Conservation (phyloP, 768 basidiomycete species). For the Tephrocybe sp. region DNA sequence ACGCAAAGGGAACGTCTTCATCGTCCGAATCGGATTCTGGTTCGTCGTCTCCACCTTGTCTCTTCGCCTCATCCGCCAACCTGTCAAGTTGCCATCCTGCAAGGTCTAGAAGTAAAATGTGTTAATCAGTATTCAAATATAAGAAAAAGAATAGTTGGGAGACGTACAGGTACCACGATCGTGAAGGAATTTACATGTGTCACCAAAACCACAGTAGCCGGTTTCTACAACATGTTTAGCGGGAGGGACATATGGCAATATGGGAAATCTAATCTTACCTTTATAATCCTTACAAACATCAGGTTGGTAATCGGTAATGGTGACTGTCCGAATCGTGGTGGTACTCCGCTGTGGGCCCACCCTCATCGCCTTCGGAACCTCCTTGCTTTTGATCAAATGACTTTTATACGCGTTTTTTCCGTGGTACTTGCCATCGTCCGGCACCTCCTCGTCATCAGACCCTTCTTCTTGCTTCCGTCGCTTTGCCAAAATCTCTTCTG, state of each 20-base stretch:
- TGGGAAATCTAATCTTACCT: constrained; percentile 50
- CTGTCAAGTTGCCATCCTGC: constrained; percentile 99
- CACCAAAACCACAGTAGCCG: constrained; percentile 98
- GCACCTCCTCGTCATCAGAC: constrained; percentile 56
- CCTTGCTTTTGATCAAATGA: constrained; percentile 79
- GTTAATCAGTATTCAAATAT: constrained; percentile 7
- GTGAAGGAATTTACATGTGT: constrained; percentile 98
- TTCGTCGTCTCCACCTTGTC: constrained; percentile 57
- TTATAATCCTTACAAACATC: constrained; percentile 99
- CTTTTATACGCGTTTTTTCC: constrained; percentile 81
- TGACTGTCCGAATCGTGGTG: constrained; percentile 89
- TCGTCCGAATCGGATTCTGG: constrained; percentile 71
- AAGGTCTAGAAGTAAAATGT: constrained; percentile 55
- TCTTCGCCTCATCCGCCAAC: constrained; percentile 73
- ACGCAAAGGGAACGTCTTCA: constrained; percentile 97
- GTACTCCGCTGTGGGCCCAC: constrained; percentile 75
- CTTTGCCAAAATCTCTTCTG: constrained; percentile 73
- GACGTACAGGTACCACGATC: constrained; percentile 91
- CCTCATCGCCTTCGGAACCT: constrained; percentile 85
- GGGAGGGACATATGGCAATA: neutral
- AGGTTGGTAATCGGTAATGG: constrained; percentile 96
- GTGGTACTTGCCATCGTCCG: constrained; percentile 84
- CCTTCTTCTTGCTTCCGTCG: constrained; percentile 54
- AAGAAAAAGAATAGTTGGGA: constrained; percentile 4
- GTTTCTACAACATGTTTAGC: constrained; percentile 60